Conservation (phyloP, 139 green algal species). For the Chlamydomonas incerta region DNA sequence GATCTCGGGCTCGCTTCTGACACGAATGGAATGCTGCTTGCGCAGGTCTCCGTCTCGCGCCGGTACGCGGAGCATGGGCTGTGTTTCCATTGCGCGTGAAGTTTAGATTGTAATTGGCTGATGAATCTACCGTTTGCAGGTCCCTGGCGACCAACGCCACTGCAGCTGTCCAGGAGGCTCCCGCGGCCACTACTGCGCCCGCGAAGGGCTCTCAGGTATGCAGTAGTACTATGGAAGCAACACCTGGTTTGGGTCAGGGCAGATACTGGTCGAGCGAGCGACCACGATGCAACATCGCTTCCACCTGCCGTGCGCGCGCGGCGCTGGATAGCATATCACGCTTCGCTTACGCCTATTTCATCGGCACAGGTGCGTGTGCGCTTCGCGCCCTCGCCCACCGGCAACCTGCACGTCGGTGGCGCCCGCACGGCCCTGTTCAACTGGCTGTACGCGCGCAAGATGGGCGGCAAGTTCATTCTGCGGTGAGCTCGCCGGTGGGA, state of each 20-base stretch:
- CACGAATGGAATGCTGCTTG: background rate
- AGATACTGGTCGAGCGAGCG: no score
- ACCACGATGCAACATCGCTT: no score
- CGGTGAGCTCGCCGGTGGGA: conserved; percentile 60
- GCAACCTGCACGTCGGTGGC: conserved; percentile 97
- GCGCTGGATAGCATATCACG: no score
- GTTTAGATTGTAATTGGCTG: background rate
- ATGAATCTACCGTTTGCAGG: background rate
- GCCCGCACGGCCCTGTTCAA: conserved; percentile 99
- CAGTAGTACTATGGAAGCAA: background rate
- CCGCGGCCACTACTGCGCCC: background rate
- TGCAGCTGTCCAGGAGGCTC: conserved; percentile 27
- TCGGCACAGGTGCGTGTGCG: conserved; percentile 82
- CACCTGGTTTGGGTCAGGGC: no score
- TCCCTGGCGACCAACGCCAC: background rate
- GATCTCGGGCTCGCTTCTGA: background rate
- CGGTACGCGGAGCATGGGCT: background rate
- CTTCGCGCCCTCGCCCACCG: conserved; percentile 98
- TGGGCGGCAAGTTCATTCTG: conserved; percentile 94
- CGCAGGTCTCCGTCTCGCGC: conserved; percentile 4
- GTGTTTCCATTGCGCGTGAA: background rate
- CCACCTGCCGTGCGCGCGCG: no score
- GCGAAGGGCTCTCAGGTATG: background rate
- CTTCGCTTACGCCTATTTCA: background rate
- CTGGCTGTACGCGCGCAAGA: conserved; percentile 94